Base-by-base conservation (phyloP, 2,329 filamentous ascomycete species). In the Cercospora sp. region DNA sequence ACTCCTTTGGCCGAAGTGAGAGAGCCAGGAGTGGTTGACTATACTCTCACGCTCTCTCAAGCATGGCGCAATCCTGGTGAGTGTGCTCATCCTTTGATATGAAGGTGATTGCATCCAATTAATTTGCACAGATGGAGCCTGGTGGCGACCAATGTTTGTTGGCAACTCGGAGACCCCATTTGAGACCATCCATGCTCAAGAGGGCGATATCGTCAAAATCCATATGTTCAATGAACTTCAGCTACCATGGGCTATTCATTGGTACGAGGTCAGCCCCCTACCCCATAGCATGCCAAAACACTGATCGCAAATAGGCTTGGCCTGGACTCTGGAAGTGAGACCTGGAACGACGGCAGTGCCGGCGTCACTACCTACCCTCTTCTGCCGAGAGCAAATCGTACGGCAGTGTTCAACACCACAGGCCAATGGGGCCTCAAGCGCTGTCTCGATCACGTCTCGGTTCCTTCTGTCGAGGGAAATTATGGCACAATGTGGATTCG, bases 351-450 rank as follows among this genome's bases (percentile, higher is more conserved):
- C 37, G 71, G 71, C 21, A 66, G 62, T 26, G 63, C 69, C 2
- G 71, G 71, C 8, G 65, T 72, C 8, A 70, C 69, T 10, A 62
- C 63, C 8, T 71, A 69, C 24, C 69, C 71, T 16, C 67, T 71
- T 8, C 67, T 72, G 24, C 71, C 71, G 9, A 60, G 71, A 58
- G 67, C 65, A 10, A 72, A 72, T 28, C 68, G 67, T 57, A 72
- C 71, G 5, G 65, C 60, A 21, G 65, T 65, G 3, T 66, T 72
- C 45, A 67, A 72, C 57, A 72, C 71, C 5, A 66, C 67, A 10
- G 66, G 65, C n/a, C 62, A 72, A 28, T 72, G 71, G 71, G 71
- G 71, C 28, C 43, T 71, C 32, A 71, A 71, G 43, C 68, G 69
- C 59, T 72, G 69, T 40, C 63, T 70, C 9, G 70, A 72, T 37